phyloP scores from a whole-genome alignment of 768 basidiomycete genomes.

The Leccinum variicolor region DNA sequence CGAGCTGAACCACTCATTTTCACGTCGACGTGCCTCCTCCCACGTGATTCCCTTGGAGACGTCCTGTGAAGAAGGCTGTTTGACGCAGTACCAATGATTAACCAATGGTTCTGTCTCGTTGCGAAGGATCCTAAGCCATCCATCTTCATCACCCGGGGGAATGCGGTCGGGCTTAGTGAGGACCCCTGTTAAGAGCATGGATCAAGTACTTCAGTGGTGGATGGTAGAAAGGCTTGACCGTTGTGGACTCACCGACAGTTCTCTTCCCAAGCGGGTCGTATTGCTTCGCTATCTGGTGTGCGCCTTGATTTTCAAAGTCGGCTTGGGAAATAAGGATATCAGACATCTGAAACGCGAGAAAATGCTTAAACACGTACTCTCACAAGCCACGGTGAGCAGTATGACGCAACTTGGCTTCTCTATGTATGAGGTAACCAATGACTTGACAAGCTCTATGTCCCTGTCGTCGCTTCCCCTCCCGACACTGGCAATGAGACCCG shows the following conservation, averaged over 20 bases:
- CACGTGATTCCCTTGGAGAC: slow-evolving; percentile 38
- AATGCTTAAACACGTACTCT: slow-evolving; percentile 16
- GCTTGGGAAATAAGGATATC: slow-evolving; percentile 46
- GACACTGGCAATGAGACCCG: slow-evolving; percentile 60
- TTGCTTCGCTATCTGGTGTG: slow-evolving; percentile 58
- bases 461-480: slow-evolving; percentile 43
- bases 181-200: slow-evolving; percentile 7
- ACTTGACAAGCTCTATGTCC: slow-evolving; percentile 62
- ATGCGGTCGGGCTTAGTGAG: slow-evolving; percentile 75
- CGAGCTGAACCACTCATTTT: slow-evolving; percentile 55
- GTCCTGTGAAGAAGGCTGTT: slow-evolving; percentile 35
- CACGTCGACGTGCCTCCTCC: slow-evolving; percentile 55
- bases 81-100: slow-evolving; percentile 39
- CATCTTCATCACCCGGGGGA: slow-evolving; percentile 16
- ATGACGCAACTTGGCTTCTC: slow-evolving; percentile 66
- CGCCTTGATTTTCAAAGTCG: slow-evolving; percentile 79
- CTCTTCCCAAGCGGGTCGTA: slow-evolving; percentile 61
- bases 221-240: slow-evolving; percentile 51
- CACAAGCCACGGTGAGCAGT: slow-evolving; percentile 56
- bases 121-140: slow-evolving; percentile 55
- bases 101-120: slow-evolving; percentile 41
- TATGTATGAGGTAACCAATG: slow-evolving; percentile 58
- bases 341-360: slow-evolving; percentile 29
- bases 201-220: slow-evolving; percentile 9
- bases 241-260: slow-evolving; percentile 55